Evolutionary conservation across 78 protist genomes (phyloP).

Genomic region (Emiliania huxleyi): DNA sequence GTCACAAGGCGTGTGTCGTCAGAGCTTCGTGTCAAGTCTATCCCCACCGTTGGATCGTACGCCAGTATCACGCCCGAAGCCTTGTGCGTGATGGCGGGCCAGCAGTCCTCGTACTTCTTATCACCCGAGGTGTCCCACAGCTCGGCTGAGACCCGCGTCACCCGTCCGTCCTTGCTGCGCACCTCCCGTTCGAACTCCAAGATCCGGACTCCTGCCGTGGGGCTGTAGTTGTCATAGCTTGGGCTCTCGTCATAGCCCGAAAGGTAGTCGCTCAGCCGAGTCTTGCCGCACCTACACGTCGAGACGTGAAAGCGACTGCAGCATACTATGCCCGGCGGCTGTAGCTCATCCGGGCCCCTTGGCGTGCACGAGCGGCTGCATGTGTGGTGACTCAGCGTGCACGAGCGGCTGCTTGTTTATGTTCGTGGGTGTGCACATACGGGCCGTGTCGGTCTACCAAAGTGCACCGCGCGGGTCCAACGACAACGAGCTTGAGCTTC

Average conservation of each 20-base stretch:
- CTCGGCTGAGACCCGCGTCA: background rate
- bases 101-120: background rate
- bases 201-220: background rate
- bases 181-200: background rate
- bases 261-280: background rate
- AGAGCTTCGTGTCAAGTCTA: no score
- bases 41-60: background rate
- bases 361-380: no score
- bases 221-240: background rate
- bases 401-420: no score
- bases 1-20: no score
- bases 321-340: no score
- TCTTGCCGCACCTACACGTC: background rate
- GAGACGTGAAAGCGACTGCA: no score
- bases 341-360: no score
- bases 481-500: background rate
- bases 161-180: background rate
- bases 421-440: no score
- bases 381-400: no score
- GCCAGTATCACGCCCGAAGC: background rate
- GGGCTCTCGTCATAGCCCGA: background rate
- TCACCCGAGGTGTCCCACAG: constrained; percentile 18
- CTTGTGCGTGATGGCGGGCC: background rate
- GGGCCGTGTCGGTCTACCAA: no score
- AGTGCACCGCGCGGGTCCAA: background rate